Percentiles rank a stretch among this genome's conserved stretches.
Conservation (phyloP, 306 rosid genomes). For the Hippophae rhamnoides region DNA sequence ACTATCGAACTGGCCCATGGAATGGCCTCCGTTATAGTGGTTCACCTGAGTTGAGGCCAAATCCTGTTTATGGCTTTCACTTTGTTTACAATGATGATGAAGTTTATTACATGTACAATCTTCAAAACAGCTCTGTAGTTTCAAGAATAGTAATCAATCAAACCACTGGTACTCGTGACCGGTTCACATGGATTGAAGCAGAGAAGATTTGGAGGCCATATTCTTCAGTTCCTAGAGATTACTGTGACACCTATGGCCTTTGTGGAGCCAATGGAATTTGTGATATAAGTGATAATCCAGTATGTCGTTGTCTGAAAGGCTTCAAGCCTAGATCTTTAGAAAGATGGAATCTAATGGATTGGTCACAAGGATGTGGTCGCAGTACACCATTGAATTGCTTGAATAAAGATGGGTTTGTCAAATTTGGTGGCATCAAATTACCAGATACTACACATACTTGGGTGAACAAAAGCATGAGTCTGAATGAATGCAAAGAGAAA, state of each 20-base stretch:
- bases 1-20: conserved; percentile 39
- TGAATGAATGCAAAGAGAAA: conserved; percentile 30
- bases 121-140: conserved; percentile 21
- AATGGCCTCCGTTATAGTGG: conserved; percentile 36
- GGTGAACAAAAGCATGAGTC: conserved; percentile 31
- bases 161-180: conserved; percentile 12
- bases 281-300: conserved; percentile 22
- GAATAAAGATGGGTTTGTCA: conserved; percentile 29
- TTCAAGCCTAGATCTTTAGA: conserved; percentile 33
- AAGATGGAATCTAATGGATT: conserved; percentile 40
- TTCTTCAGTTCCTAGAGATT: conserved; percentile 20
- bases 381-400: conserved; percentile 23
- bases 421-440: conserved; percentile 23
- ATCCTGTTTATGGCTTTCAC: conserved; percentile 24
- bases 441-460: conserved; percentile 42
- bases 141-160: conserved; percentile 41
- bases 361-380: conserved; percentile 39
- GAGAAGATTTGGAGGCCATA: conserved; percentile 35
- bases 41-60: conserved; percentile 16
- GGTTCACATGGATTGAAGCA: conserved; percentile 29
- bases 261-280: conserved; percentile 46
- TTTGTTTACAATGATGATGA: conserved; percentile 31
- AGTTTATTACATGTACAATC: conserved; percentile 30
- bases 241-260: conserved; percentile 33
- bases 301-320: conserved; percentile 39